Evolutionary conservation across 208 protist genomes (phyloP).

Genomic region (Herpetomonas tarakana): DNA sequence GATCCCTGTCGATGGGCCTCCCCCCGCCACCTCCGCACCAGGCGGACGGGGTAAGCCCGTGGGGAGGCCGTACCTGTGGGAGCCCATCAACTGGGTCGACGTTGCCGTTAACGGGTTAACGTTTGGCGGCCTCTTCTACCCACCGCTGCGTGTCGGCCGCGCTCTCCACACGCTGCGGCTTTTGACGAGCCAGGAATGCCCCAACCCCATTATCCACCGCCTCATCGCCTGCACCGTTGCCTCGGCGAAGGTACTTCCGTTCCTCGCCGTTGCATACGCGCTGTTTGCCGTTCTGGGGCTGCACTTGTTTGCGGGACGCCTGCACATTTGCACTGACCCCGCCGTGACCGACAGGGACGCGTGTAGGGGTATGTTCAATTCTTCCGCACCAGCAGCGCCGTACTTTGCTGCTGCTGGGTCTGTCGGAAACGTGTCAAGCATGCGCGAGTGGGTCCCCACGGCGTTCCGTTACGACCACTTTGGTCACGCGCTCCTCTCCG

Average conservation of each 20-base stretch:
- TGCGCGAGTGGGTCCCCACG: slow-evolving; percentile 16
- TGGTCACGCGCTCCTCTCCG: slow-evolving; percentile 43
- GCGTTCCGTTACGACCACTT: slow-evolving; percentile 58
- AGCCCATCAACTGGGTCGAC: slow-evolving; percentile 52
- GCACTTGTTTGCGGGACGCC: slow-evolving; percentile 44
- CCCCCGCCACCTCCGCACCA: too few relatives aligned
- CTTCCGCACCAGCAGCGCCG: too few relatives aligned
- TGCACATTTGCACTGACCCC: slow-evolving; percentile 43
- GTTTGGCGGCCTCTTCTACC: slow-evolving; percentile 38
- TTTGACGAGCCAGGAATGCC: slow-evolving; percentile 31
- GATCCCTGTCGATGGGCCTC: too few relatives aligned
- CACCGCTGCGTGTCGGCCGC: slow-evolving; percentile 30
- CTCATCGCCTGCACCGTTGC: slow-evolving; percentile 19
- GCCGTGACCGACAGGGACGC: neutral
- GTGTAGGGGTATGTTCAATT: slow-evolving; percentile 23
- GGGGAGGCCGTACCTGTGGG: slow-evolving; percentile 50
- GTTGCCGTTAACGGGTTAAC: slow-evolving; percentile 33
- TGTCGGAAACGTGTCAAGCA: slow-evolving; percentile 8
- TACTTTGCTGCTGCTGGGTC: too few relatives aligned
- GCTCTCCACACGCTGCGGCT: slow-evolving; percentile 42
- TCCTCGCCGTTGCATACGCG: slow-evolving; percentile 33
- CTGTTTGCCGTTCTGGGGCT: slow-evolving; percentile 44
- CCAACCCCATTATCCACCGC: slow-evolving; percentile 24
- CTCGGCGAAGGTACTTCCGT: slow-evolving; percentile 13
- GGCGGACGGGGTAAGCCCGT: too few relatives aligned